Percentiles rank a stretch among this genome's conserved stretches.
Conservation (phyloP, 441 rosid species). For the Manihot esculenta region DNA sequence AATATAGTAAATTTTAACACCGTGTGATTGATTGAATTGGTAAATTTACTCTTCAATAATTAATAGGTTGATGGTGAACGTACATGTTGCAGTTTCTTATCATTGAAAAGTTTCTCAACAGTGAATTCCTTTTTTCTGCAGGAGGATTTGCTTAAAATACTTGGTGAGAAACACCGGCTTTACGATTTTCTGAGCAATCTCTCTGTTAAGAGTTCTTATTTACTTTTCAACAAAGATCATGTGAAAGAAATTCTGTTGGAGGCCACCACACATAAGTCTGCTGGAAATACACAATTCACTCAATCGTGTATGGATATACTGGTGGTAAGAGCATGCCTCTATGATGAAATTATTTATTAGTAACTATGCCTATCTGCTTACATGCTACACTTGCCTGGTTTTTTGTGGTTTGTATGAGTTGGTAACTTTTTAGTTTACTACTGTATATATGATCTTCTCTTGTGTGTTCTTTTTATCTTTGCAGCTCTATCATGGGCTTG, state of each 20-base stretch:
- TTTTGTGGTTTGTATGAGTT: background rate
- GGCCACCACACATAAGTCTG: slow-evolving; percentile 58
- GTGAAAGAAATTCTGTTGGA: slow-evolving; percentile 82
- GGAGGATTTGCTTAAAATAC: slow-evolving; percentile 93
- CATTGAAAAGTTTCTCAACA: slow-evolving; percentile 4
- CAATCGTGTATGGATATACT: slow-evolving; percentile 86
- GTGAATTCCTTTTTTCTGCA: slow-evolving; percentile 40
- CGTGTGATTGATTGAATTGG: background rate
- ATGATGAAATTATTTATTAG: background rate
- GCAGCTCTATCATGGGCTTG: slow-evolving; percentile 7
- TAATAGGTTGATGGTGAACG: background rate
- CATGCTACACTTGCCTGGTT: background rate
- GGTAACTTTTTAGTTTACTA: background rate
- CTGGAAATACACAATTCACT: slow-evolving; percentile 48
- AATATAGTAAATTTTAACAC: background rate
- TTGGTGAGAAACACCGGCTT: slow-evolving; percentile 85
- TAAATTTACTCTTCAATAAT: background rate
- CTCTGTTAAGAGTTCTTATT: slow-evolving; percentile 85
- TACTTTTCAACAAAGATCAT: slow-evolving; percentile 88
- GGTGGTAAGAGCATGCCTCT: slow-evolving; percentile 68
- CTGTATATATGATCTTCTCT: background rate
- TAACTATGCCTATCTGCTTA: background rate
- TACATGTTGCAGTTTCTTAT: slow-evolving; percentile 12
- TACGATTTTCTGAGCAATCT: slow-evolving; percentile 83
- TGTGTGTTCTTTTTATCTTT: background rate